These are phyloP conservation scores for Pseudogymnoascus sp. DNA, from an alignment of 2,329 filamentous ascomycete species.

Conservation along the genomic window DNA sequence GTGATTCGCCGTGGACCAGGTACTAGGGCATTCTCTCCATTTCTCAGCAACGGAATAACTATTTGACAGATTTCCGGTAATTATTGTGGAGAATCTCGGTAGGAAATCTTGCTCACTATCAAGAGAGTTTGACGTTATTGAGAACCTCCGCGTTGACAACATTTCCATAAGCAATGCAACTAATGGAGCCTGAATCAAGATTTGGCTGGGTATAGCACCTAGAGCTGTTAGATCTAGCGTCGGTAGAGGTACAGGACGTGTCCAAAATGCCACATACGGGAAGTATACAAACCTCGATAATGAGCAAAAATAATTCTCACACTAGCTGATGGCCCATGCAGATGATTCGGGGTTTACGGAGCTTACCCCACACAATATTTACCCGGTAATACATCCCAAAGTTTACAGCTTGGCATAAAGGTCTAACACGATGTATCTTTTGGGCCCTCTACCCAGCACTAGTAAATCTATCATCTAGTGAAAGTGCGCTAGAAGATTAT, in stretches of 20 bases:
- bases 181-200: conserved; percentile 56
- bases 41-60: background rate
- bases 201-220: conserved; percentile 41
- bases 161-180: conserved; percentile 39
- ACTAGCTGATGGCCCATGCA: no score
- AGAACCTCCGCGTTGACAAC: conserved; percentile 46
- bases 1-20: background rate
- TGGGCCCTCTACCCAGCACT: no score
- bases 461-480: no score
- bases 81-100: conserved; percentile 52
- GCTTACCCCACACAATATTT: no score
- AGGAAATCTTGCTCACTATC: conserved; percentile 51
- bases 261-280: conserved; percentile 54
- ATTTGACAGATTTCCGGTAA: conserved; percentile 17
- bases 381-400: no score
- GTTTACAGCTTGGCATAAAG: no score
- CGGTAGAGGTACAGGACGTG: conserved; percentile 49
- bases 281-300: conserved; percentile 48
- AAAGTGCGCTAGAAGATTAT: background rate
- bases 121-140: conserved; percentile 47
- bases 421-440: no score
- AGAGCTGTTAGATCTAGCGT: conserved; percentile 45
- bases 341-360: no score
- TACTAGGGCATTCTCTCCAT: background rate
- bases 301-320: conserved; percentile 19